Base-by-base conservation (phyloP, 2,329 filamentous ascomycete genomes). In the Epichloe hybrida region DNA sequence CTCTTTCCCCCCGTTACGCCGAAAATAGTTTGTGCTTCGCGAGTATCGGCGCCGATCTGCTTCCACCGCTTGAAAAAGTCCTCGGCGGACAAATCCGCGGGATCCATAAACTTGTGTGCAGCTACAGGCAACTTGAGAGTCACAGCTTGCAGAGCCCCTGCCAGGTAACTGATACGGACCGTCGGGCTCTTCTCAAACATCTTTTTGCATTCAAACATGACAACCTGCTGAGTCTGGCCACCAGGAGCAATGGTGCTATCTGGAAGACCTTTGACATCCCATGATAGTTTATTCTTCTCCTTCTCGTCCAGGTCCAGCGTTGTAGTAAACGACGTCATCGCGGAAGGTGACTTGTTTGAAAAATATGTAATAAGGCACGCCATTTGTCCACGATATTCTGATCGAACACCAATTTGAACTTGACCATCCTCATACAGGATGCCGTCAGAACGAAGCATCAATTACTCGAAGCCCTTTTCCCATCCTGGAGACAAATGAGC, bases 61-160 rank as follows among this genome's bases (percentile, higher is more conserved):
- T 95, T 94, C 93, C 93, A 98, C 48, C 94, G 78, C 74, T 94
- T 96, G 79, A 98, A 98, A 69, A 97, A 98, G 64, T 98, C 93
- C 49, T 98, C 93, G 0, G 84, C 81, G 6, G 80, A 80, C 39
- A 98, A 73, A 51, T 93, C 84, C 0, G 93, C 90, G 0, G 87
- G 81, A 55, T 96, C 90, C 89, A 97, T 96, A 63, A 95, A 98
- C 65, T 96, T 95, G 69, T 97, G 91, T 50, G 91, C 79, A 0
- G 87, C 74, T 4, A 98, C 79, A 0, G 93, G 93, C 4, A 98
- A 75, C 66, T 94, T 91, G 40, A 98, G 72, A 0, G 93, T 98
- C 39, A 97, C 73, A 1, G 88, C 91, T 67, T 98, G 93, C 51
- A 98, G 72, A 2, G 93, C 88, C 54, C 93, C 94, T 0, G 93